A percentile compares a stretch with the other conserved stretches of the same genome.
phyloP scores from a whole-genome alignment of 805 yeast genomes.

The Wickerhamomyces rabaulensis region DNA sequence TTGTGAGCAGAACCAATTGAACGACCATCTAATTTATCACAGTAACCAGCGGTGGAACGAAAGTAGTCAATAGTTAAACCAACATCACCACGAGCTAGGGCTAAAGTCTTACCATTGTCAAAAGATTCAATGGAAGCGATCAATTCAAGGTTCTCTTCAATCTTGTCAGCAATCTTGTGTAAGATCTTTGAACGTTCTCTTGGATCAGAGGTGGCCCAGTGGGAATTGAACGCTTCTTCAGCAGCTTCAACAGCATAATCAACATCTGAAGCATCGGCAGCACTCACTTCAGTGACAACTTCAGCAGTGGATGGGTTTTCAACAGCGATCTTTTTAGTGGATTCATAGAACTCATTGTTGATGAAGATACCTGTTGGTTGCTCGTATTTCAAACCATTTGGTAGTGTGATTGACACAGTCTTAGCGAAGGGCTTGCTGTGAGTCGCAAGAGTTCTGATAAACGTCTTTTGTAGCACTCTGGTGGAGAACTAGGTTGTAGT shows the following conservation, averaged over 20 bases:
- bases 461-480: neutral
- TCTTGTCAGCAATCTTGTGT: slow-evolving; percentile 59
- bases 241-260: slow-evolving; percentile 69
- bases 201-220: slow-evolving; percentile 60
- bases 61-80: slow-evolving; percentile 57
- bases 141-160: slow-evolving; percentile 58
- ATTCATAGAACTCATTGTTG: slow-evolving; percentile 70
- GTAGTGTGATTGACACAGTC: slow-evolving; percentile 45
- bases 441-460: neutral
- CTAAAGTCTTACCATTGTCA: slow-evolving; percentile 74
- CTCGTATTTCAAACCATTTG: slow-evolving; percentile 59
- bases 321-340: slow-evolving; percentile 49
- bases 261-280: slow-evolving; percentile 58
- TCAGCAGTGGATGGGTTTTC: slow-evolving; percentile 63
- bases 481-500: neutral
- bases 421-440: slow-evolving; percentile 14
- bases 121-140: slow-evolving; percentile 65
- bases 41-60: slow-evolving; percentile 69
- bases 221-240: slow-evolving; percentile 49
- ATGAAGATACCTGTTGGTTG: slow-evolving; percentile 91
- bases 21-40: slow-evolving; percentile 65
- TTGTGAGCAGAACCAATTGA: slow-evolving; percentile 53
- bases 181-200: slow-evolving; percentile 46
- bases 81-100: slow-evolving; percentile 63
- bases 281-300: slow-evolving; percentile 50